phyloP scores from a whole-genome alignment of 495 filamentous ascomycete genomes.

The Cercophora samala region DNA sequence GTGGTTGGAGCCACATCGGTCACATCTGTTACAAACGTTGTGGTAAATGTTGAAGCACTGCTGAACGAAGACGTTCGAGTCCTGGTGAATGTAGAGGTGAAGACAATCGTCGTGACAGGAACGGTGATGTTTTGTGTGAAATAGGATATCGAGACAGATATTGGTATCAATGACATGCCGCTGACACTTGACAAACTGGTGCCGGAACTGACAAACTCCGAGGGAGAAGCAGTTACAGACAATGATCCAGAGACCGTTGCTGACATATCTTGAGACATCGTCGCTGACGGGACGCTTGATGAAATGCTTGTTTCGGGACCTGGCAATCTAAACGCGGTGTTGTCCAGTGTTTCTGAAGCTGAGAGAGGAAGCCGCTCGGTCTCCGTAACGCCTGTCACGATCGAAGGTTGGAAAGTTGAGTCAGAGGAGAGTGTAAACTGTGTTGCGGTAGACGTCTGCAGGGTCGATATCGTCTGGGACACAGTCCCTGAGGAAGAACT shows the following conservation, averaged over 20 bases:
- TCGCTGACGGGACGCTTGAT: background rate
- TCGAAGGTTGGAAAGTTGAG: background rate
- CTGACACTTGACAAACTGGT: background rate
- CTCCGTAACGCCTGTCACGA: background rate
- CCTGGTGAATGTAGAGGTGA: slow-evolving; percentile 14
- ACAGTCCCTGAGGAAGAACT: background rate
- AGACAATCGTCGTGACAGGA: slow-evolving; percentile 8
- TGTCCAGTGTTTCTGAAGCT: background rate
- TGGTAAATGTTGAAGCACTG: slow-evolving; percentile 3
- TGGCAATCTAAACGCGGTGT: background rate
- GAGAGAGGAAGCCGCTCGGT: background rate
- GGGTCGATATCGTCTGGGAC: background rate
- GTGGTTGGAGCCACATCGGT: background rate
- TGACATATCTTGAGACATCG: background rate
- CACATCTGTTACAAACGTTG: slow-evolving; percentile 11
- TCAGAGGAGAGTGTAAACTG: background rate
- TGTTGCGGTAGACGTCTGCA: background rate
- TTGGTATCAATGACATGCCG: slow-evolving; percentile 9
- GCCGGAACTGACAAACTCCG: background rate
- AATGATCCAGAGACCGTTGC: background rate
- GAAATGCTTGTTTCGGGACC: background rate
- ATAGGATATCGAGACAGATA: slow-evolving; percentile 13
- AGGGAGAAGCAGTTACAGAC: background rate
- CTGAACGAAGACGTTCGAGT: slow-evolving; percentile 9
- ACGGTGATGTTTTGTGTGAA: slow-evolving; percentile 21